Conservation (phyloP, 2,329 filamentous ascomycete species). For the Lasiodiplodia hormozganensis region DNA sequence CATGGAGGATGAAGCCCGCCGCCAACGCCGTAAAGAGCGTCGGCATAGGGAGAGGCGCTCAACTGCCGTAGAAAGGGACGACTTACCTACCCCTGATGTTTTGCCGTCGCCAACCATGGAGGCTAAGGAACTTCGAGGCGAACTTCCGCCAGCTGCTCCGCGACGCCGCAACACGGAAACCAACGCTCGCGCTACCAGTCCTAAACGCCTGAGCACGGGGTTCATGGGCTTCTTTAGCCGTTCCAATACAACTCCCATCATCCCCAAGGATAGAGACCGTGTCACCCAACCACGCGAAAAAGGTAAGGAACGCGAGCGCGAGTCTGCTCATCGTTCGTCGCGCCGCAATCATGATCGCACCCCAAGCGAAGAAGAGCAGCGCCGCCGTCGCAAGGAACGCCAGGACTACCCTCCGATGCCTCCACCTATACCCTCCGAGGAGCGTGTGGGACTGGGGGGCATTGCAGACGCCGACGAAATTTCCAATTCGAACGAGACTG, state of each 20-base stretch:
- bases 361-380: constrained; percentile 15
- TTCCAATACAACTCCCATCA: not conserved
- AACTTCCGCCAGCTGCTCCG: not conserved
- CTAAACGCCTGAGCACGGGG: not conserved
- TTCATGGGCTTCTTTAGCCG: constrained; percentile 10
- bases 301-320: constrained; percentile 10
- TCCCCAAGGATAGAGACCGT: not conserved
- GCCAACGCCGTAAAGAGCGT: constrained; percentile 6
- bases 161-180: constrained; percentile 20
- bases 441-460: not conserved
- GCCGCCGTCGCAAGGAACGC: constrained; percentile 22
- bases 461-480: not conserved
- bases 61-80: not conserved
- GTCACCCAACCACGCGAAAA: not conserved
- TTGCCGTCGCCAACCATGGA: constrained; percentile 16
- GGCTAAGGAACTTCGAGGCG: constrained; percentile 10
- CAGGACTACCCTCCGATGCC: constrained; percentile 17
- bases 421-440: not conserved
- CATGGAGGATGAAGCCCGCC: constrained; percentile 9
- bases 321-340: not conserved
- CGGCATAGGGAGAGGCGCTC: not conserved
- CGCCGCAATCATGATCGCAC: constrained; percentile 1
- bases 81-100: not conserved
- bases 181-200: constrained; percentile 1
- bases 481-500: not conserved